These are phyloP conservation scores for Cladosporium sp. DNA, from an alignment of 2,329 filamentous ascomycete genomes.

Conservation along the genomic window DNA sequence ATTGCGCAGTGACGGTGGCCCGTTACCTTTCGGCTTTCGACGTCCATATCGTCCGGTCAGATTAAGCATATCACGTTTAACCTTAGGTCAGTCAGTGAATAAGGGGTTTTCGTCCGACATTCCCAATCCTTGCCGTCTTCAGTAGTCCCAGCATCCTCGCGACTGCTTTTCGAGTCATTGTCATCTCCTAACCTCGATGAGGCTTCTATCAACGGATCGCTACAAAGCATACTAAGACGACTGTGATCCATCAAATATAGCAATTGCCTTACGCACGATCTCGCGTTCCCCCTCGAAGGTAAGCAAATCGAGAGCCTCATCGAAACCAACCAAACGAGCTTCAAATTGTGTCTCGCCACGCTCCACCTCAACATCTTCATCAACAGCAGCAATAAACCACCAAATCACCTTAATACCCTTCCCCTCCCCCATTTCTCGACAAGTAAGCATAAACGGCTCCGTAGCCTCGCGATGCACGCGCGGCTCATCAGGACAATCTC, in stretches of 20 bases:
- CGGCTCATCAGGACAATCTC: conserved; percentile 24
- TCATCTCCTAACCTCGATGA: too few species aligned
- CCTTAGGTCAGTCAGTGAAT: too few species aligned
- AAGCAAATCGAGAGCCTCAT: conserved; percentile 33
- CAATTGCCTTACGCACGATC: conserved; percentile 30
- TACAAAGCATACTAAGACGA: too few species aligned
- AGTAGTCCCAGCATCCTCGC: too few species aligned
- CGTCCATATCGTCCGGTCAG: too few species aligned
- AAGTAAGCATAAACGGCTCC: conserved; percentile 38
- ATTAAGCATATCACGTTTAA: too few species aligned
- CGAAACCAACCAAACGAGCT: conserved; percentile 29
- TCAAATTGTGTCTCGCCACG: conserved; percentile 28
- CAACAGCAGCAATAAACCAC: conserved; percentile 39
- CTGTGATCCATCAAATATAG: not conserved
- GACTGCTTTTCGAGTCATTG: too few species aligned
- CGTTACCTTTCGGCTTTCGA: too few species aligned
- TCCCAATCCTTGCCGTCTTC: too few species aligned
- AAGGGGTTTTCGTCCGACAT: too few species aligned
- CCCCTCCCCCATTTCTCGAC: conserved; percentile 26
- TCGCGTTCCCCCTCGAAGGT: conserved; percentile 35
- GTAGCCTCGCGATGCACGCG: conserved; percentile 23
- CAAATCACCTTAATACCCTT: conserved; percentile 37
- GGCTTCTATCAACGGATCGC: too few species aligned
- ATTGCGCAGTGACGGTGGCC: too few species aligned
- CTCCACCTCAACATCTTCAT: conserved; percentile 18